Conservation (phyloP, 805 yeast genomes). For the Wickerhamomyces pijperi region DNA sequence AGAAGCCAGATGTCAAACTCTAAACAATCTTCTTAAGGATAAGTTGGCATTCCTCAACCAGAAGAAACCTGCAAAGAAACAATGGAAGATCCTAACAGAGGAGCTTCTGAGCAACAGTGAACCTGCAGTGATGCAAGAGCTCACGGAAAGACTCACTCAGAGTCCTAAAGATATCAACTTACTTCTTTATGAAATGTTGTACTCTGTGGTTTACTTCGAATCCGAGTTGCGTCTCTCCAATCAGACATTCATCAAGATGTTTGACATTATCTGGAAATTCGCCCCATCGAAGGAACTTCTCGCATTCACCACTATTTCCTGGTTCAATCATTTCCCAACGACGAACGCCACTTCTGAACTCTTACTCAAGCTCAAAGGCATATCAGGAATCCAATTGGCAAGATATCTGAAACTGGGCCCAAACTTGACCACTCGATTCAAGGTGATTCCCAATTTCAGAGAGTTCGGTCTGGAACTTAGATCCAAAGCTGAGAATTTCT, state of each 20-base stretch:
- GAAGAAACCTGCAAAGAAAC: too few relatives aligned
- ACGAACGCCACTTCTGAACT: neutral
- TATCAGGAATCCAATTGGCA: neutral
- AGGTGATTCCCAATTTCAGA: neutral
- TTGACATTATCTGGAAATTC: neutral
- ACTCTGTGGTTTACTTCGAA: conserved; percentile 11
- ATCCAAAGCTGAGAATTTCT: neutral
- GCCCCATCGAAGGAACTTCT: neutral
- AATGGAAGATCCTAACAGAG: too few relatives aligned
- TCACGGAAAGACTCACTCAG: too few relatives aligned
- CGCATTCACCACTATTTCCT: too few relatives aligned
- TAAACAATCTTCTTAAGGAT: neutral
- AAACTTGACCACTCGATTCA: neutral
- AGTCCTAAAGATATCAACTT: conserved; percentile 2
- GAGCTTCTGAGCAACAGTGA: too few relatives aligned
- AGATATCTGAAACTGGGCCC: too few relatives aligned
- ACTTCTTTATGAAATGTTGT: conserved; percentile 15
- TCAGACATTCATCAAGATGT: too few relatives aligned
- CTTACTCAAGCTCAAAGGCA: neutral
- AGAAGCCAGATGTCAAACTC: too few relatives aligned
- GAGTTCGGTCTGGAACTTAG: neutral
- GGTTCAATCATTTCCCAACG: neutral
- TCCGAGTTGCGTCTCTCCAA: conserved; percentile 1
- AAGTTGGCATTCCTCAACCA: too few relatives aligned
- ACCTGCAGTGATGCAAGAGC: too few relatives aligned